These are phyloP conservation scores for Curvularia verruculosa DNA, from an alignment of 2,329 filamentous ascomycete species.

Conservation along the genomic window DNA sequence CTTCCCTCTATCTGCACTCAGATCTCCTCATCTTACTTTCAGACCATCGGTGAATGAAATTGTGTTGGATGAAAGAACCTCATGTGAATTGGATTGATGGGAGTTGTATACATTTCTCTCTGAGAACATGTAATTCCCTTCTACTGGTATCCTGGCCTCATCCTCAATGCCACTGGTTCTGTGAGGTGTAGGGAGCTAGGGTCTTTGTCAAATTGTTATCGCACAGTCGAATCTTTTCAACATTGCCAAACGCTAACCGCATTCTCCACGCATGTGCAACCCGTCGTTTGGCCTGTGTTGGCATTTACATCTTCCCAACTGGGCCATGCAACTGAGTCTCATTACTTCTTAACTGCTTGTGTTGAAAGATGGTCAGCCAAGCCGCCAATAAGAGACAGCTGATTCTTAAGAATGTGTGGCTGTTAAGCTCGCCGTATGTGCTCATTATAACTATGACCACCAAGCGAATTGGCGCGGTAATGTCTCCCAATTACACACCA, in stretches of 20 bases:
- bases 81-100: neutral
- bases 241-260: constrained; percentile 30
- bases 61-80: neutral
- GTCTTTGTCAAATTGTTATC: neutral
- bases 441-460: constrained; percentile 23
- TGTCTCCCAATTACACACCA: constrained; percentile 31
- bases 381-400: constrained; percentile 34
- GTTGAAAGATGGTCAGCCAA: constrained; percentile 27
- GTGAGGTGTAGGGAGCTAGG: neutral
- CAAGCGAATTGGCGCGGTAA: constrained; percentile 24
- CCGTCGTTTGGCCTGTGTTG: constrained; percentile 34
- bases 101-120: neutral
- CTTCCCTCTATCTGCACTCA: neutral
- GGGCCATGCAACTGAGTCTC: neutral
- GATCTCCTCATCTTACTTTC: neutral
- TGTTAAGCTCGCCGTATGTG: constrained; percentile 26
- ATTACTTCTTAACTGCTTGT: no score
- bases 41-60: neutral
- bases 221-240: neutral
- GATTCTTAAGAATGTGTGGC: constrained; percentile 26
- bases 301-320: constrained; percentile 17
- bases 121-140: neutral
- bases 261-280: constrained; percentile 36
- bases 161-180: neutral
- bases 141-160: neutral